These are phyloP conservation scores for Arabidopsis hybrid DNA, from an alignment of 441 rosid species.

Conservation along the genomic window DNA sequence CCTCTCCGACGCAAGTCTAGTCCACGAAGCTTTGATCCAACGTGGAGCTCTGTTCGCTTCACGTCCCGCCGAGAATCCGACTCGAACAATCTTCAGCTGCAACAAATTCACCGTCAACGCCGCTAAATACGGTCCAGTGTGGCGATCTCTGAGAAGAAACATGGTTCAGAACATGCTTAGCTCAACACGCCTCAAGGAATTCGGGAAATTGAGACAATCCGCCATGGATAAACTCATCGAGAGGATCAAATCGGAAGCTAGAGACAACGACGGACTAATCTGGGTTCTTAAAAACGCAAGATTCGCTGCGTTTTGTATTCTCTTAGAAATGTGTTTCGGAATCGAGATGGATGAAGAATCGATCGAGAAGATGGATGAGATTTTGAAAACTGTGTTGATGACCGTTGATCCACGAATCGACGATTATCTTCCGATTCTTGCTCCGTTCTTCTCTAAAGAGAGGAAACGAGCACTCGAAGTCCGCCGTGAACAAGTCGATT, in stretches of 20 bases:
- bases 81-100: constrained; percentile 80
- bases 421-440: constrained; percentile 84
- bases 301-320: constrained; percentile 76
- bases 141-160: constrained; percentile 89
- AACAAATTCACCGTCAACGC: constrained; percentile 92
- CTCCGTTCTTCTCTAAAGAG: constrained; percentile 78
- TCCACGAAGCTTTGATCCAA: constrained; percentile 79
- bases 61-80: constrained; percentile 78
- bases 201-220: constrained; percentile 48
- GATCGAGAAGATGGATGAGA: constrained; percentile 58
- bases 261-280: constrained; percentile 54
- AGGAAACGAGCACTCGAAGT: constrained; percentile 63
- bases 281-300: constrained; percentile 79
- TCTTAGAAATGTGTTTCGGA: constrained; percentile 81
- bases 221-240: constrained; percentile 74
- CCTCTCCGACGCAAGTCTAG: constrained; percentile 61
- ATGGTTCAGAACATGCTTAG: constrained; percentile 95
- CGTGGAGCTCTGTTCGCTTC: constrained; percentile 66
- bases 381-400: constrained; percentile 69
- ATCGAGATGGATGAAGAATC: constrained; percentile 83
- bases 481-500: constrained; percentile 65
- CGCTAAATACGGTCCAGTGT: constrained; percentile 69
- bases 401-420: constrained; percentile 75
- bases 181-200: constrained; percentile 71
- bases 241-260: constrained; percentile 60